Percentiles rank a stretch among this genome's conserved stretches.
phyloP scores from a whole-genome alignment of 441 rosid species.

The Theobroma grandiflorum region DNA sequence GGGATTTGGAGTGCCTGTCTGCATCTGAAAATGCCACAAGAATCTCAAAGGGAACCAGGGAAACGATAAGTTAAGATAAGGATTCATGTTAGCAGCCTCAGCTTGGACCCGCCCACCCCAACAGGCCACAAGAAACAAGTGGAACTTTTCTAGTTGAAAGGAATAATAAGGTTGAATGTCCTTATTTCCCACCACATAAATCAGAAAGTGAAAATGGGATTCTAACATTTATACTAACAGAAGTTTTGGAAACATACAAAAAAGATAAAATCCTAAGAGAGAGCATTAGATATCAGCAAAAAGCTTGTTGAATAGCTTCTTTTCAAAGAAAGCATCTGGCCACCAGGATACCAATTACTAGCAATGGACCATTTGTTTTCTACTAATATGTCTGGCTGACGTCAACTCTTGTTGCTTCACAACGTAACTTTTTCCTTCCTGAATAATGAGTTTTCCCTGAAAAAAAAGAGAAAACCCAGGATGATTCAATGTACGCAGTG shows the following conservation, averaged over 20 bases:
- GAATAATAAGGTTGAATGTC: not conserved
- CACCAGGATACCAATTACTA: too few relatives aligned
- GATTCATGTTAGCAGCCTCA: conserved; percentile 23
- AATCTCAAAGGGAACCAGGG: conserved; percentile 13
- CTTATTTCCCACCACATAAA: conserved; percentile 21
- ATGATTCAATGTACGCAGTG: not conserved
- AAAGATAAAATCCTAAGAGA: not conserved
- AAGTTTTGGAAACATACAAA: conserved; percentile 14
- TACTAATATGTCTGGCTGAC: not conserved
- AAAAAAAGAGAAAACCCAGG: not conserved
- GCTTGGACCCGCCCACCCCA: conserved; percentile 14
- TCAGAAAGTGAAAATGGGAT: conserved; percentile 1
- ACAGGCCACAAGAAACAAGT: conserved; percentile 1
- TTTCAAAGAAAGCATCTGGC: conserved; percentile 8
- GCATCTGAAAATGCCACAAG: conserved; percentile 21
- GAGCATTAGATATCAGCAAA: not conserved
- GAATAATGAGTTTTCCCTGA: not conserved
- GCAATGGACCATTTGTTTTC: not conserved
- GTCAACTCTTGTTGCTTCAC: not conserved
- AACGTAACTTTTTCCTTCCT: not conserved
- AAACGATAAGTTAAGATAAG: conserved; percentile 26
- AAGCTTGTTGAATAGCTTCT: not conserved
- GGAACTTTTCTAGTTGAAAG: conserved; percentile 18
- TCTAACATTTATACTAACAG: not conserved
- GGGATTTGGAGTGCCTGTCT: conserved; percentile 16